Base-by-base conservation (phyloP, 768 basidiomycete species). In the Asterophora lycoperdoides region DNA sequence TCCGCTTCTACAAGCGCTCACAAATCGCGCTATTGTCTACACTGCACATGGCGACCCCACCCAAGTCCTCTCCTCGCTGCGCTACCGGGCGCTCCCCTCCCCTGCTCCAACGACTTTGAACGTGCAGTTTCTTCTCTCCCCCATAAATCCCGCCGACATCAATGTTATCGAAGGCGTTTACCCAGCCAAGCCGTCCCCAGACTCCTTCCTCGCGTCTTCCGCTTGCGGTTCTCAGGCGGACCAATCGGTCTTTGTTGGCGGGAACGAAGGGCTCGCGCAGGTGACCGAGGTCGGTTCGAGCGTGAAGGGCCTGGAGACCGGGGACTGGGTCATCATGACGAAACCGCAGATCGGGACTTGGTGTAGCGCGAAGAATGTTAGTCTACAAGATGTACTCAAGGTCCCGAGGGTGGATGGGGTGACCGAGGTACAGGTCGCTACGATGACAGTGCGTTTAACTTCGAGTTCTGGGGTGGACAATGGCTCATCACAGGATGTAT, bases 131-230 rank as follows among this genome's bases (percentile, higher is more conserved):
- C 68, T 86, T 10, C 74, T 89, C 17, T 75, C 86, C 5, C 86
- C 89, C 8, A 79, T 92, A 49, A 91, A 92, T 61, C 89, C 89
- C 3, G 81, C 89, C 13, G 90, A 92, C 52, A 64, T 89, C 61
- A 91, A 90, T 52, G 83, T 86, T 47, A 74, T 91, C 30, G 83
- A 91, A 62, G 89, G 89, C 13, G 79, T 86, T n/a, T 92, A 91
- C 59, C 90, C 90, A 0, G 61, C 77, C 8, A 81, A 79, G 51
- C 85, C 87, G 0, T 60, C 55, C 6, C 68, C 64, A 20, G 60
- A 63, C 10, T 60, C 70, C 10, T 63, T 68, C 44, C 54, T 79
- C 44, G 59, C 65, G 11, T 30, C 55, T 4, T 61, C 66, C 3
- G 71, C 55, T 4, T 61, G 66, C 3, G 65, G 0, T 52, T 57